phyloP scores from a whole-genome alignment of 495 filamentous ascomycete genomes.

The Cladorrhinum samala region DNA sequence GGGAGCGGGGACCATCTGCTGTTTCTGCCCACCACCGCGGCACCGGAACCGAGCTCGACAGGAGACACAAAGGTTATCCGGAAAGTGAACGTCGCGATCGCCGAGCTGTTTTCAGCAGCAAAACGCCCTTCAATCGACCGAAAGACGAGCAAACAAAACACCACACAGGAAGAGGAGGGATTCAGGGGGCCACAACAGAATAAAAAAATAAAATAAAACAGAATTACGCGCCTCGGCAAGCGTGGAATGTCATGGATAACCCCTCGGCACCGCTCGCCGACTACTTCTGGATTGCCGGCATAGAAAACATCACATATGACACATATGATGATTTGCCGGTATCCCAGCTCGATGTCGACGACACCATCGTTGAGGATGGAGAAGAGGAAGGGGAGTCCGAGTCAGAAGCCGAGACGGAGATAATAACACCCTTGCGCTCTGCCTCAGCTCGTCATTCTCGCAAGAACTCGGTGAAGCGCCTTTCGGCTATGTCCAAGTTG shows the following conservation, averaged over 20 bases:
- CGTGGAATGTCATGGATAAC: constrained; percentile 49
- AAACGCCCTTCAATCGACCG: too few species aligned
- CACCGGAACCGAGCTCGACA: neutral
- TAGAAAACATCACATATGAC: constrained; percentile 64
- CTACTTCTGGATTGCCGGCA: constrained; percentile 97
- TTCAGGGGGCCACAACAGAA: constrained; percentile 7
- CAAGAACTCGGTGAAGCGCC: constrained; percentile 59
- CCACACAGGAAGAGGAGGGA: neutral
- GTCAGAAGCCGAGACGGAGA: constrained; percentile 31
- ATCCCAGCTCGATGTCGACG: constrained; percentile 43
- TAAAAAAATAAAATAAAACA: constrained; percentile 9
- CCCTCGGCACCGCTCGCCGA: constrained; percentile 83
- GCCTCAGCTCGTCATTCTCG: constrained; percentile 54
- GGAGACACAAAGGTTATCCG: neutral
- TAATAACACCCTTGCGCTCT: constrained; percentile 33
- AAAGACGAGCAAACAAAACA: too few species aligned
- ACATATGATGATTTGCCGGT: constrained; percentile 47
- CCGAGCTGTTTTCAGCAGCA: neutral
- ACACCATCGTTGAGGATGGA: constrained; percentile 78
- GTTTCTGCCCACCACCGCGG: constrained; percentile 2
- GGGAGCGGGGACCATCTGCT: constrained; percentile 3
- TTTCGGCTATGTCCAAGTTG: constrained; percentile 59
- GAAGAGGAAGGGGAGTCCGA: constrained; percentile 41
- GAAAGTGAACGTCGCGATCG: constrained; percentile 3
- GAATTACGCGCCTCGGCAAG: constrained; percentile 8